Evolutionary conservation across 2,329 filamentous ascomycete genomes (phyloP), one percentile per base, ranked within the genome.

Genomic region (Gliomastix tumulicola): DNA sequence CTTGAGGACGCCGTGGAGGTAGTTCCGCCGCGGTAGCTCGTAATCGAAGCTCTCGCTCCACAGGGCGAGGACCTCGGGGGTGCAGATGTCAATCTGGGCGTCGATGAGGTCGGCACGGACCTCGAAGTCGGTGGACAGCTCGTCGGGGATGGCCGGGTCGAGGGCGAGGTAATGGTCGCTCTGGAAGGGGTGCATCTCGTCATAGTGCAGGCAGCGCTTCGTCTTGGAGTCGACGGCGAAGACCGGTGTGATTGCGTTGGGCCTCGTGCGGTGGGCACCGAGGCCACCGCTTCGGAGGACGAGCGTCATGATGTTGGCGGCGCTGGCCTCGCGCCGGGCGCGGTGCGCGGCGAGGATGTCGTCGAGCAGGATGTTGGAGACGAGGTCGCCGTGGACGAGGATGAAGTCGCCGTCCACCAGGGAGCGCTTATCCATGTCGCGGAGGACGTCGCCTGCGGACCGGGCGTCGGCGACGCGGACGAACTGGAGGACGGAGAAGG

Each of bases 41-140:
- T 95, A 97, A 58, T 98, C 90, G 51, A 97, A 98, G 54, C 89
- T 95, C 62, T 98, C 92, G 8, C 88, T 92, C 87, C 92, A 98
- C 39, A 97, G 66, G 7, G 89, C 89, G 30, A 97, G 74, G 8
- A 96, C 89, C 54, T 97, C 92, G 0, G 90, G 89, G 2, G 92
- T 97, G 62, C 90, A 97, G 45, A 98, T 97, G 56, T 98, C 92
- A 51, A 98, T 92, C 36, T 87, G 85, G 49, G 88, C 89, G 59
- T 98, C 92, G 43, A 97, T 84, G 40, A 98, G 66, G 60, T 98
- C 90, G 44, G 84, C 78, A 27, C 89, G 79, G 16, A 96, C 70
- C 49, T 94, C 88, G 35, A 95, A 74, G 55, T 94, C 86, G 31
- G 65, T 63, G 6, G 75, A 69, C 46, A 84, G 71, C 34, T 77